These are phyloP conservation scores for Mikania micrantha DNA, from an alignment of 129 eudicot genomes.

Conservation along the genomic window DNA sequence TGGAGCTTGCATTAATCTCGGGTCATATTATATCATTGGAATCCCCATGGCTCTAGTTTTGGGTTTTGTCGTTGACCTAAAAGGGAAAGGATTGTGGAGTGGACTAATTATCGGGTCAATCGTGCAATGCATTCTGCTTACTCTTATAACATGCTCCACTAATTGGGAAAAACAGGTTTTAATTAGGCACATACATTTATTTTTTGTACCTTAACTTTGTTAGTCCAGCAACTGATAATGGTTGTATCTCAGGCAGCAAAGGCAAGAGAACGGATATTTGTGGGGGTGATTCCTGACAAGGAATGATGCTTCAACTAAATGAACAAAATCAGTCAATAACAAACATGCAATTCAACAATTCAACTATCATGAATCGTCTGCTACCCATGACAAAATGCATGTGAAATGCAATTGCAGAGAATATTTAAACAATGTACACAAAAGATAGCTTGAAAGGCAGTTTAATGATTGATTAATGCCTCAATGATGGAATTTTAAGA, in stretches of 20 bases:
- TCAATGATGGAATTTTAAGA: background rate
- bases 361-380: background rate
- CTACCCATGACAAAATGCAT: background rate
- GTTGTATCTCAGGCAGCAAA: slow-evolving; percentile 32
- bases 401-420: background rate
- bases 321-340: background rate
- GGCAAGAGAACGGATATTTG: slow-evolving; percentile 34
- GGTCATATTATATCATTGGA: slow-evolving; percentile 49
- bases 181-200: background rate
- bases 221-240: background rate
- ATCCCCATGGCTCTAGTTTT: slow-evolving; percentile 48
- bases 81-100: slow-evolving; percentile 48
- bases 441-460: background rate
- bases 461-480: background rate
- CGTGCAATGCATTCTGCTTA: slow-evolving; percentile 40
- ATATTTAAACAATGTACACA: background rate
- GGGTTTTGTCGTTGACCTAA: slow-evolving; percentile 37
- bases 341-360: background rate
- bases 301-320: background rate
- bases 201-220: background rate
- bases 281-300: background rate
- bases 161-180: slow-evolving; percentile 57
- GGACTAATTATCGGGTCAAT: slow-evolving; percentile 40
- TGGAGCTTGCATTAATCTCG: slow-evolving; percentile 58
- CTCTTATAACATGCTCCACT: slow-evolving; percentile 30